A percentile compares a stretch with the other conserved stretches of the same genome.
Conservation (phyloP, 176 grass and related monocot species). For the Thalia dealbata region DNA sequence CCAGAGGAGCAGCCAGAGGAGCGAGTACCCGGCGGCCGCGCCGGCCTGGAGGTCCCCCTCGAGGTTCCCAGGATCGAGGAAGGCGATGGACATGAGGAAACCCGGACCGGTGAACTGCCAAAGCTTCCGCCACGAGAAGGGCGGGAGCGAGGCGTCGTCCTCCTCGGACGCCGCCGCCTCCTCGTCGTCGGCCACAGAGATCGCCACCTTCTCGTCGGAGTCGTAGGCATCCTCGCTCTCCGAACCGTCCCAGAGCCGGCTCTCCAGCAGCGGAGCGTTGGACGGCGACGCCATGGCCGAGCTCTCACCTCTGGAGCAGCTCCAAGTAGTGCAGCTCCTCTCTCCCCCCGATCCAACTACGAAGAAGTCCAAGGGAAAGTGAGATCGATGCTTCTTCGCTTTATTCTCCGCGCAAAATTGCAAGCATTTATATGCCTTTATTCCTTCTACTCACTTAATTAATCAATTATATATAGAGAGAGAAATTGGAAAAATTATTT, state of each 20-base stretch:
- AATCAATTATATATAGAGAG: no score
- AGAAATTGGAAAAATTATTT: no score
- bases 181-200: not conserved
- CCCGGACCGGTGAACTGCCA: not conserved
- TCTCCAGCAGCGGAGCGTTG: not conserved
- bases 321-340: no score
- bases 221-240: not conserved
- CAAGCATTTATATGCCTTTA: no score
- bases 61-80: not conserved
- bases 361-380: no score
- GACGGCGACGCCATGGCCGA: not conserved
- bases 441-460: no score
- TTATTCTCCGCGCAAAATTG: no score
- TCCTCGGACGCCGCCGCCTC: not conserved
- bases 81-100: not conserved
- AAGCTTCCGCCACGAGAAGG: slow-evolving; percentile 1
- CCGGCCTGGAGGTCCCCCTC: slow-evolving; percentile 1
- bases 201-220: not conserved
- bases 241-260: not conserved
- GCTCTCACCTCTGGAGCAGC: not conserved
- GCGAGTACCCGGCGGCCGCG: not conserved
- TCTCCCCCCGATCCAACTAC: no score
- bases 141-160: not conserved
- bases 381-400: no score
- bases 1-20: slow-evolving; percentile 7